phyloP scores from a whole-genome alignment of 2,329 filamentous ascomycete genomes.

The Fusarium marasasianum region DNA sequence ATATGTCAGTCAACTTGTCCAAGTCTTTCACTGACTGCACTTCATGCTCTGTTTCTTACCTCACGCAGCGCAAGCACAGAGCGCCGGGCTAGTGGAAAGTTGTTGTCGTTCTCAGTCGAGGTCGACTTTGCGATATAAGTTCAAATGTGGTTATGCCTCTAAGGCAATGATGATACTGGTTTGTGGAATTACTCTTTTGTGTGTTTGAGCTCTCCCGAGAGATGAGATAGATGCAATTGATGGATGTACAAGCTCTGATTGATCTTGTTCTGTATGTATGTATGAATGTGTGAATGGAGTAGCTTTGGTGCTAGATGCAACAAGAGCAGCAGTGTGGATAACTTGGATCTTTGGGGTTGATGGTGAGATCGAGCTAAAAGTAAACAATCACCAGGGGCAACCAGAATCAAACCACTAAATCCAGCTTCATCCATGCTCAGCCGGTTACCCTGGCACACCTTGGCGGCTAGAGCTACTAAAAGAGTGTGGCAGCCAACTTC shows the following conservation, averaged over 20 bases:
- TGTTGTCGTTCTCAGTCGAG: constrained; percentile 60
- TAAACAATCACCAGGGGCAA: constrained; percentile 30
- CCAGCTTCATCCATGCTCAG: constrained; percentile 18
- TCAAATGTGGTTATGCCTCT: constrained; percentile 42
- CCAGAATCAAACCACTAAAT: constrained; percentile 4
- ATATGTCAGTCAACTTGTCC: neutral
- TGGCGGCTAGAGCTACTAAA: constrained; percentile 18
- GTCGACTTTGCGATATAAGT: constrained; percentile 50
- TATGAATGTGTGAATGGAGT: constrained; percentile 20
- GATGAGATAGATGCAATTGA: constrained; percentile 22
- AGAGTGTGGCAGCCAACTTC: constrained; percentile 15
- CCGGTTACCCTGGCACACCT: constrained; percentile 15
- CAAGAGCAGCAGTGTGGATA: constrained; percentile 34
- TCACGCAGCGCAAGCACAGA: constrained; percentile 86
- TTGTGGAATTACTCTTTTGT: constrained; percentile 30
- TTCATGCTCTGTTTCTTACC: constrained; percentile 57
- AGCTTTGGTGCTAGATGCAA: constrained; percentile 33
- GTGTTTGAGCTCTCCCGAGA: constrained; percentile 19
- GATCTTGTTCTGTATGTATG: constrained; percentile 12
- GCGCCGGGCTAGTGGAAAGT: constrained; percentile 71
- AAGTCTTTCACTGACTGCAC: neutral
- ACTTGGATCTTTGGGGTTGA: constrained; percentile 29
- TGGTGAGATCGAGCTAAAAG: constrained; percentile 20
- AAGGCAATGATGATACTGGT: constrained; percentile 39
- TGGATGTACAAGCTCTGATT: constrained; percentile 16